phyloP scores from a whole-genome alignment of 805 yeast genomes.

The Saccharomycopsis fibuligera region DNA sequence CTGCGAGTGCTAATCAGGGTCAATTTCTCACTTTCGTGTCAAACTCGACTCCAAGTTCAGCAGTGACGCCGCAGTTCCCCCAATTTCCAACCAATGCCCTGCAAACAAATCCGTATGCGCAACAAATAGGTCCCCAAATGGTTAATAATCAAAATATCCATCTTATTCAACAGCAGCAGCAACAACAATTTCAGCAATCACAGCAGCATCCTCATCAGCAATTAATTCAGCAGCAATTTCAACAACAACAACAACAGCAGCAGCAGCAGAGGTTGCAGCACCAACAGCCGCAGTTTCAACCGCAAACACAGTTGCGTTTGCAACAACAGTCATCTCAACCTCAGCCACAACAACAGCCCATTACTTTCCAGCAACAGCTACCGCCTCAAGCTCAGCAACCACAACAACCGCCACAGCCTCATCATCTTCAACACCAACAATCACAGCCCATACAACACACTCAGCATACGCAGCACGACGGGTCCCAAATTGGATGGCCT shows the following conservation, averaged over 20 bases:
- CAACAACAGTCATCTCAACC: too few species aligned
- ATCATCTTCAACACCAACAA: neutral
- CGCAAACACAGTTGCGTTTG: too few species aligned
- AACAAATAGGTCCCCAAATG: conserved; percentile 7
- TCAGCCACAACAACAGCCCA: too few species aligned
- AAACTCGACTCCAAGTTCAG: neutral
- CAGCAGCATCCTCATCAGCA: conserved; percentile 9
- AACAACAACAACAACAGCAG: conserved; percentile 3
- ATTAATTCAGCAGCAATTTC: conserved; percentile 2
- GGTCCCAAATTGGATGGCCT: too few species aligned
- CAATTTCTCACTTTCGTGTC: neutral
- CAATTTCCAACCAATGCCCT: conserved; percentile 2
- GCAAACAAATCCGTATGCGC: neutral
- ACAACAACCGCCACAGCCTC: conserved; percentile 8
- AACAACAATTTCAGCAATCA: conserved; percentile 16
- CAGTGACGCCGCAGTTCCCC: conserved; percentile 1
- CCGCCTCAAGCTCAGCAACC: neutral
- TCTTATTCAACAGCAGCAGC: conserved; percentile 24
- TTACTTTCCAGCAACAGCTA: neutral
- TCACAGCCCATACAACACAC: neutral
- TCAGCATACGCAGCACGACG: neutral
- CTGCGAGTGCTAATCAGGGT: neutral
- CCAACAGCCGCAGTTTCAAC: neutral
- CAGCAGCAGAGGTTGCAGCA: neutral
- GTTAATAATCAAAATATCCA: conserved; percentile 6